Base-by-base conservation (phyloP, 140 eudicot genomes). In the Oenanthe javanica region DNA sequence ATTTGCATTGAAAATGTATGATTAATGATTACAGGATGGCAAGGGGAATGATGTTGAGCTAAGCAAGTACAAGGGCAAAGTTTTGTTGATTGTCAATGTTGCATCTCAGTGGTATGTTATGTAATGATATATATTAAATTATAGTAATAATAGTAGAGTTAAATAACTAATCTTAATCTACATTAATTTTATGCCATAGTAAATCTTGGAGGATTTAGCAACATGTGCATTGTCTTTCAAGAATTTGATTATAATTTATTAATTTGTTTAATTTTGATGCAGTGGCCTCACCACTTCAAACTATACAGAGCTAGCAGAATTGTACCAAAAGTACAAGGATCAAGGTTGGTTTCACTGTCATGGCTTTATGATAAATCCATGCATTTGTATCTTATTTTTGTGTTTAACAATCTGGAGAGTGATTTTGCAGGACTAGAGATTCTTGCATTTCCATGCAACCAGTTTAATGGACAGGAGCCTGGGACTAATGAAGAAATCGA, bases 361-460 rank as follows among this genome's bases (percentile, higher is more conserved):
- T 45, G 38, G 19, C 18, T 46, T 0, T 49, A 1, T 73, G 16
- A 66, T 31, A 3, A 31, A 73, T 61, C 25, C 7, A 11, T 36
- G 19, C 13, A 11, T 9, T 43, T 73, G 25, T 21, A 4, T 43
- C 27, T 0, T 10, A 23, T 9, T 46, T 45, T 45, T 45, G 49
- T 47, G 77, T 18, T 73, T 73, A 9, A 71, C 27, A 21, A 15
- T 46, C 54, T 9, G 9, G 36, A 45, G 52, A 45, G 27, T 73
- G 54, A 23, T 73, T 8, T 73, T 73, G 46, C 77, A 73, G 77
- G 57, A 21, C 55, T 73, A 19, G 54, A 73, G 77, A 73, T 73
- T 46, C 55, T 73, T n/a, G 77, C 77, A 73, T 73, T 73, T 73
- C 77, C 77, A 21, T 73, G 77, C 77, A 73, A 73, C 77, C 77